Evolutionary conservation across 1,284 basidiomycete genomes (phyloP), one percentile per base, ranked within the genome.

Genomic region (Leccinum pachyderme): DNA sequence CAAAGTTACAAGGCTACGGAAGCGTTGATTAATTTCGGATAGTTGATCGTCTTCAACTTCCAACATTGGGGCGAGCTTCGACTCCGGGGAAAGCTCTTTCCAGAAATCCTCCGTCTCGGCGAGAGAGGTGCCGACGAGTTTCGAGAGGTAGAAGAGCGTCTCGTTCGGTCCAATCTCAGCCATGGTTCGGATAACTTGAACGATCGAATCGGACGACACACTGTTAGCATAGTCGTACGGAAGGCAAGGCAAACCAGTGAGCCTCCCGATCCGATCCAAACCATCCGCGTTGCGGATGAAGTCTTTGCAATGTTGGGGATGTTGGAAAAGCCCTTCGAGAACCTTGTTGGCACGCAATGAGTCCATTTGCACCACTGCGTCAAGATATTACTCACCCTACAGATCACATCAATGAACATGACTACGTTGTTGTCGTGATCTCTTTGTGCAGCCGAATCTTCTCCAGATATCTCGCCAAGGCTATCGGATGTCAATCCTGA

Each of bases 251-350:
- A 96, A 77, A 32, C 83, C 81, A 50, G 93, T 91, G 28, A 98
- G 78, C 57, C 81, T 80, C 50, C 94, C 86, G 25, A 99, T 75
- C 53, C 82, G 80, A 43, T 86, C 80, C 15, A 98, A 78, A 12
- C 93, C 92, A 56, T 91, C 88, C 3, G 83, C 80, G 51, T 82
- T 81, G 18, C 77, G 73, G 60, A 98, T 84, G 70, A 99, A 98
- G 61, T 98, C 96, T 58, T 87, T 86, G 77, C 91, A 93, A 69
- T 98, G 93, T 32, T 85, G 86, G 33, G 79, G 86, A 67, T 92
- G 95, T 65, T 96, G 94, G 75, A 99, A 95, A 47, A 99, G 81
- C 8, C 95, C 95, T 68, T 96, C 93, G 53, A 98, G 78, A 67
- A 96, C 93, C 90, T 95, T 63, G 24, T 28, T 28, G 8, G 15